phyloP scores from a whole-genome alignment of 2,329 filamentous ascomycete species.

The Ascosphaera pollenicola region DNA sequence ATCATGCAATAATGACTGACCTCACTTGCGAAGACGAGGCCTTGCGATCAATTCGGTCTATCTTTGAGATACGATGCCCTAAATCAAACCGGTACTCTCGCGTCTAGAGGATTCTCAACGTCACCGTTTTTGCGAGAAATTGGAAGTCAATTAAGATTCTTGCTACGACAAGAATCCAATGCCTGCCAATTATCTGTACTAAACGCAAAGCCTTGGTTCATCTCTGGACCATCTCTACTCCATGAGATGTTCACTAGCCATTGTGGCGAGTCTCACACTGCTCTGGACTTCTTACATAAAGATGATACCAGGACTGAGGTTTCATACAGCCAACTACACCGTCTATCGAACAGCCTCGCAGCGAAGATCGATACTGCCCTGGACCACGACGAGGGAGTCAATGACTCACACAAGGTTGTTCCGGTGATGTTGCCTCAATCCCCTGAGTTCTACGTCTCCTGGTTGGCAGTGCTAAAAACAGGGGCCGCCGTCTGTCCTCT shows the following conservation, averaged over 20 bases:
- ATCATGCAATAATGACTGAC: not conserved
- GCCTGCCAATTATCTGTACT: conserved; percentile 11
- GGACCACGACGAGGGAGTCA: conserved; percentile 6
- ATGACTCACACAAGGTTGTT: conserved; percentile 26
- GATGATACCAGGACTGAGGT: conserved; percentile 26
- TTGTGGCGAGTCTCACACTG: conserved; percentile 18
- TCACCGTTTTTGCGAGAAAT: conserved; percentile 10
- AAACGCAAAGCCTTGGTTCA: conserved; percentile 29
- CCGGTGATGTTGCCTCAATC: conserved; percentile 61
- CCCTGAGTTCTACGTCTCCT: conserved; percentile 52
- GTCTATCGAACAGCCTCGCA: conserved; percentile 33
- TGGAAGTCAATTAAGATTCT: conserved; percentile 10
- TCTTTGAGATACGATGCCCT: conserved; percentile 8
- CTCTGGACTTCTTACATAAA: conserved; percentile 40
- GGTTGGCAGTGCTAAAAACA: conserved; percentile 56
- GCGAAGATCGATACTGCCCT: conserved; percentile 19
- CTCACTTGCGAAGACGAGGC: not conserved
- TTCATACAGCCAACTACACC: conserved; percentile 42
- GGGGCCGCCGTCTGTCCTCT: conserved; percentile 75
- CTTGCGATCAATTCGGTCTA: conserved; percentile 6
- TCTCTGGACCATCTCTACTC: conserved; percentile 34
- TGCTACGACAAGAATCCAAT: conserved; percentile 8
- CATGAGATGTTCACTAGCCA: conserved; percentile 38
- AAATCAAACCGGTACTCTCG: conserved; percentile 8
- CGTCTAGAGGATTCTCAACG: conserved; percentile 9